Conservation (phyloP, 2,329 filamentous ascomycete species). For the Phyllosticta citribraziliensis region DNA sequence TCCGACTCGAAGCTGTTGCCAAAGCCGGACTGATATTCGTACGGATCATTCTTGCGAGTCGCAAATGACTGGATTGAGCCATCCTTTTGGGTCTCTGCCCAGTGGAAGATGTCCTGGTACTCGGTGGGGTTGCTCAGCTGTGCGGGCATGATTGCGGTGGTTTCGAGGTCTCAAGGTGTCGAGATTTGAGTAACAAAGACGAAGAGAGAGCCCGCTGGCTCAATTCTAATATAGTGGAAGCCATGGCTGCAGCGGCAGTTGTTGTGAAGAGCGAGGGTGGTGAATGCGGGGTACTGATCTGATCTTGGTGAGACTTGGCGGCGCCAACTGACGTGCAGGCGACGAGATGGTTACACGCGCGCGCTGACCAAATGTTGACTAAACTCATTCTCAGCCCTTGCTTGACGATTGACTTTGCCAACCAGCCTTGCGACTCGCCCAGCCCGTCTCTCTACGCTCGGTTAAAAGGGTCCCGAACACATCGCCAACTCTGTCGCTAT, state of each 20-base stretch:
- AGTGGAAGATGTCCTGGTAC: conserved; percentile 33
- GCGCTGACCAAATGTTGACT: neutral
- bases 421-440: neutral
- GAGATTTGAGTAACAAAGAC: neutral
- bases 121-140: conserved; percentile 25
- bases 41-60: conserved; percentile 45
- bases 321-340: neutral
- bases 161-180: neutral
- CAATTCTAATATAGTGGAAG: neutral
- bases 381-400: neutral
- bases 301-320: neutral
- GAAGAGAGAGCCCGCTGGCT: neutral
- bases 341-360: neutral
- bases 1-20: conserved; percentile 42
- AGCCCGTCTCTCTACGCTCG: neutral
- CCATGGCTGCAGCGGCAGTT: conserved; percentile 3
- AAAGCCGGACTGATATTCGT: conserved; percentile 49
- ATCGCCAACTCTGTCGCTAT: neutral
- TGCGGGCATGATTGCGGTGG: conserved; percentile 1
- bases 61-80: conserved; percentile 45
- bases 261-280: neutral
- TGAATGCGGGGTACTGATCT: neutral
- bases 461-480: neutral
- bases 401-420: neutral
- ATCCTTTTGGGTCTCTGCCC: conserved; percentile 52